Conservation (phyloP, 306 rosid species). For the Dalbergia cochinchinensis region DNA sequence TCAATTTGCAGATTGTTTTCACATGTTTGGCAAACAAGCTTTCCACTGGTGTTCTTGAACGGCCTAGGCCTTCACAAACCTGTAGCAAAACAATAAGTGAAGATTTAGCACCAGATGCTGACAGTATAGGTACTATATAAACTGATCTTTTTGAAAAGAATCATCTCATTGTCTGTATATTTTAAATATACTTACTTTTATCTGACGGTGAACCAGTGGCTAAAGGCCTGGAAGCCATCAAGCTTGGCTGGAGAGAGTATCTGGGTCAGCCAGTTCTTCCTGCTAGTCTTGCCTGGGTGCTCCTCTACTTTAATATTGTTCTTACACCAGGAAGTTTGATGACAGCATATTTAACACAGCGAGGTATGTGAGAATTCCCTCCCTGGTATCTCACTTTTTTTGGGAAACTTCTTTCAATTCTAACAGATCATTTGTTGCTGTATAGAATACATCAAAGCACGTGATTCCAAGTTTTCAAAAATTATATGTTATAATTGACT, state of each 20-base stretch:
- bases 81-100: constrained; percentile 59
- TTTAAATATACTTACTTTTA: constrained; percentile 38
- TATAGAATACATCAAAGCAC: constrained; percentile 14
- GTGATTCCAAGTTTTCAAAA: constrained; percentile 11
- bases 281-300: constrained; percentile 91
- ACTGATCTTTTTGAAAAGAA: constrained; percentile 16
- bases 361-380: constrained; percentile 62
- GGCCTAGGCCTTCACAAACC: constrained; percentile 75
- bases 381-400: constrained; percentile 1
- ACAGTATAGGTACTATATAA: constrained; percentile 64
- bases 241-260: constrained; percentile 93
- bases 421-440: constrained; percentile 10
- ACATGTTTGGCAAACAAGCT: constrained; percentile 85
- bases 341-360: constrained; percentile 94
- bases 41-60: constrained; percentile 95
- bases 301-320: constrained; percentile 85
- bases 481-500: constrained; percentile 2
- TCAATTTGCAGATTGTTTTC: constrained; percentile 66
- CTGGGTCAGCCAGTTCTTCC: constrained; percentile 94
- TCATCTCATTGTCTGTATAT: background rate
- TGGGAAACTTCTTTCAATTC: constrained; percentile 16
- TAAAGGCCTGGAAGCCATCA: constrained; percentile 83
- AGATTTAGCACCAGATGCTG: constrained; percentile 53
- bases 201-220: constrained; percentile 63
- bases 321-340: constrained; percentile 97